Conservation (phyloP, 2,329 filamentous ascomycete genomes). For the Rutstroemia sydowiana region DNA sequence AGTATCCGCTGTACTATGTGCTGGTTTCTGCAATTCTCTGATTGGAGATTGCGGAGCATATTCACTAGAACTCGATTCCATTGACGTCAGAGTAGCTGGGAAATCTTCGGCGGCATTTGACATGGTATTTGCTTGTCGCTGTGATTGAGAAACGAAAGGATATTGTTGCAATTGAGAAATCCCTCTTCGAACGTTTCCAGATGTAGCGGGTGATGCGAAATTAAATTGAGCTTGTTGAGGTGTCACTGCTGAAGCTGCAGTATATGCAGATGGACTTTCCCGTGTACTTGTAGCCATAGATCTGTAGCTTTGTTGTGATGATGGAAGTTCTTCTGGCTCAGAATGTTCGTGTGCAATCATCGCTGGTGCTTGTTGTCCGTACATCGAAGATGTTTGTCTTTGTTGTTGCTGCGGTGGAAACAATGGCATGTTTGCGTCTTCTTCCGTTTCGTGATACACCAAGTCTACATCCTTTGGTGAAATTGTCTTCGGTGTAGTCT, state of each 20-base stretch:
- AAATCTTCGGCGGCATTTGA: conserved; percentile 27
- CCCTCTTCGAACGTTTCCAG: conserved; percentile 18
- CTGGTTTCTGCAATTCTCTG: conserved; percentile 40
- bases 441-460: conserved; percentile 72
- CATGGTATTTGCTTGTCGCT: conserved; percentile 22
- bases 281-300: conserved; percentile 36
- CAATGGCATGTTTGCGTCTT: conserved; percentile 56
- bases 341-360: conserved; percentile 23
- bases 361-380: conserved; percentile 18
- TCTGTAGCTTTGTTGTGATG: conserved; percentile 35
- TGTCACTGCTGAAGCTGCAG: conserved; percentile 25
- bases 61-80: conserved; percentile 34
- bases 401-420: conserved; percentile 55
- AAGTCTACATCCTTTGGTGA: conserved; percentile 88
- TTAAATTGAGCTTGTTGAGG: conserved; percentile 33
- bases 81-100: conserved; percentile 30
- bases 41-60: conserved; percentile 29
- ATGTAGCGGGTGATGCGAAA: conserved; percentile 38
- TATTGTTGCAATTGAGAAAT: conserved; percentile 27
- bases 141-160: conserved; percentile 26
- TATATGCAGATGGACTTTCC: conserved; percentile 31
- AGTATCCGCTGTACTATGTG: conserved; percentile 61
- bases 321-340: conserved; percentile 27
- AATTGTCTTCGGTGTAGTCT: conserved; percentile 71
- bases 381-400: conserved; percentile 35